Base-by-base conservation (phyloP, 1,284 basidiomycete genomes). In the Apiotrichum gamsii region DNA sequence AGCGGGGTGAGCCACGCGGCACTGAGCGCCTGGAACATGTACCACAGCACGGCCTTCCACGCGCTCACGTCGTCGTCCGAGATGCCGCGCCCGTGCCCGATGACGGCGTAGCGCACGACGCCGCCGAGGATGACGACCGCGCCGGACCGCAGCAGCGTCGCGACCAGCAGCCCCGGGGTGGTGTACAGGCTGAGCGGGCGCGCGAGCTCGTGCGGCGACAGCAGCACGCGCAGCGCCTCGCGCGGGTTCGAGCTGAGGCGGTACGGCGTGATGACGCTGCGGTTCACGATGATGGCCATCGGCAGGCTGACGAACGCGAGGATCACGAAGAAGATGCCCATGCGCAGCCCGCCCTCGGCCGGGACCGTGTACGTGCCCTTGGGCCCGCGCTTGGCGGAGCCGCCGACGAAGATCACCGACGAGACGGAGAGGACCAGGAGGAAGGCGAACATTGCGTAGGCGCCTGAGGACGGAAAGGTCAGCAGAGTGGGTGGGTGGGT, bases 231-330 rank as follows among this genome's bases (percentile, higher is more conserved):
- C 15, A 90, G 72, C 13, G 86, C 81, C 56, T 80, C 76, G 36
- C 78, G 65, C 1, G 79, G 76, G 34, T 78, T 74, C 60, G 83
- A 77, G 2, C 85, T 81, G 19, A 93, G 76, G 58, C 79, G 83
- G 72, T 87, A 83, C 1, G 89, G 88, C 0, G 89, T 93, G 21
- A 87, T 90, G 59, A 93, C 85, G 2, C 88, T 78, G 40, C 87
- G 78, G 68, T 88, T 86, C 20, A 87, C 84, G 44, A 91, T 73
- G 42, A 90, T 81, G 2, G 81, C 80, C 49, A 82, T 81, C 10
- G 89, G 89, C n/a, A 91, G 78, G 21, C 82, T 79, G 30, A 90
- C 74, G 29, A 48, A 29, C 18, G 47, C 82, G 58, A 85, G 78
- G 37, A 82, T 52, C 28, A 72, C 59, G 9, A 65, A 66, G 47